Base-by-base conservation (phyloP, 2,329 filamentous ascomycete genomes). In the Trichoderma sp. region DNA sequence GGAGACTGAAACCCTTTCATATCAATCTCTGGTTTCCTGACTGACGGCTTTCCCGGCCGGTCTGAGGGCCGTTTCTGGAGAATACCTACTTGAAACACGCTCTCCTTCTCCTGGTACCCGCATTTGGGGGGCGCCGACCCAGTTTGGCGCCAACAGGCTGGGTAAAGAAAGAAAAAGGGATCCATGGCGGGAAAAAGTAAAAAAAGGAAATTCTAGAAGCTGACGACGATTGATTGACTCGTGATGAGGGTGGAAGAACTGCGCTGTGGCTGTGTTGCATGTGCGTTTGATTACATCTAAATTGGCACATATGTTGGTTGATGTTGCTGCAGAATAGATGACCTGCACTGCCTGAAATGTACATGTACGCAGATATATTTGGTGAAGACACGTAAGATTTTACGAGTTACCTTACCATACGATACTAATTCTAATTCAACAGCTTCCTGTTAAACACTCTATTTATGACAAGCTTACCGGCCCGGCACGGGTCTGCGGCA, bases 211-310 rank as follows among this genome's bases (percentile, higher is more conserved):
- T 58, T 43, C 65, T 58, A 32, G 65, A 59, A 68, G 32, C 43
- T 50, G 43, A 53, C 39, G 50, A 66, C 34, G 30, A 58, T 69
- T 36, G 30, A 58, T 69, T 62, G 67, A 62, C 67, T 59, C 57
- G 67, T 62, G 39, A 43, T 43, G 28, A 28, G 6, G n/a, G n/a
- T n/a, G n/a, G 36, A n/a, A 4, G 15, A 43, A 3, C 36, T 68
- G 55, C 34, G n/a, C 17, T 57, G 30, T 66, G 47, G 20, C 15
- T 28, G 23, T 30, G 26, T 57, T 28, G 23, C 28, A 58, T 30
- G 55, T 12, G 23, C 55, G 32, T 57, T 20, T 30, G 30, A n/a
- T 43, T 43, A n/a, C 15, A 9, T 43, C 15, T 43, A 43, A 43
- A 36, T 36, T 15, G 34, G 34, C 13, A 36, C 34, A 36, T 36